These are phyloP conservation scores for Samsoniella hepiali DNA, from an alignment of 2,329 filamentous ascomycete species.

Conservation along the genomic window DNA sequence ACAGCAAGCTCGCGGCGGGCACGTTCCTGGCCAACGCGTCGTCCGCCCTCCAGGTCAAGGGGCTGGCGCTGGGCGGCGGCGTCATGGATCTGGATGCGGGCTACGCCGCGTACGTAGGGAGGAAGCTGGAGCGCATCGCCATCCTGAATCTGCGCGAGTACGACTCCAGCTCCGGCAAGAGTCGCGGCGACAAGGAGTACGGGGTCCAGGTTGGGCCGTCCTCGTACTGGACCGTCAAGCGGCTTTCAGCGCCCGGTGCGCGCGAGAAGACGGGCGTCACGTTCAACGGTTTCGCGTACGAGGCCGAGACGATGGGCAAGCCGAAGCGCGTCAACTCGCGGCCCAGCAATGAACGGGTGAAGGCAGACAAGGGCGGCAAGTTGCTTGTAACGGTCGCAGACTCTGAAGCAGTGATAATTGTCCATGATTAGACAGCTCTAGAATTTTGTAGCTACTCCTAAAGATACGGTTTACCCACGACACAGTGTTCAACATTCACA, in stretches of 20 bases:
- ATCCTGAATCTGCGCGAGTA: conserved; percentile 24
- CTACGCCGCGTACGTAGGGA: conserved; percentile 24
- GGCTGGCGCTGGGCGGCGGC: conserved; percentile 17
- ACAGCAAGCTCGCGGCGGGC: conserved; percentile 25
- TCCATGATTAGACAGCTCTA: not conserved
- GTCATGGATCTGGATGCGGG: conserved; percentile 21
- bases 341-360: conserved; percentile 16
- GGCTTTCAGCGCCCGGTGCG: conserved; percentile 22
- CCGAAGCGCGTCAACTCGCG: conserved; percentile 9
- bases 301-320: conserved; percentile 22
- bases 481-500: not conserved
- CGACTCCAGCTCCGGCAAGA: conserved; percentile 12
- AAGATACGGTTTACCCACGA: no score
- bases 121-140: conserved; percentile 21
- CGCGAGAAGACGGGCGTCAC: conserved; percentile 22
- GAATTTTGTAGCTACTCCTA: no score
- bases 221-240: conserved; percentile 20
- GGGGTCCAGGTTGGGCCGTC: conserved; percentile 19
- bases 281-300: conserved; percentile 24
- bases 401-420: conserved; percentile 24
- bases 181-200: conserved; percentile 19
- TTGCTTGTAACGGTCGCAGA: conserved; percentile 21
- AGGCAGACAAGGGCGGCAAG: conserved; percentile 18
- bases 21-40: conserved; percentile 23
- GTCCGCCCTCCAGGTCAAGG: conserved; percentile 18